phyloP scores from a whole-genome alignment of 2,329 filamentous ascomycete species.

The Stemphylium vesicarium region DNA sequence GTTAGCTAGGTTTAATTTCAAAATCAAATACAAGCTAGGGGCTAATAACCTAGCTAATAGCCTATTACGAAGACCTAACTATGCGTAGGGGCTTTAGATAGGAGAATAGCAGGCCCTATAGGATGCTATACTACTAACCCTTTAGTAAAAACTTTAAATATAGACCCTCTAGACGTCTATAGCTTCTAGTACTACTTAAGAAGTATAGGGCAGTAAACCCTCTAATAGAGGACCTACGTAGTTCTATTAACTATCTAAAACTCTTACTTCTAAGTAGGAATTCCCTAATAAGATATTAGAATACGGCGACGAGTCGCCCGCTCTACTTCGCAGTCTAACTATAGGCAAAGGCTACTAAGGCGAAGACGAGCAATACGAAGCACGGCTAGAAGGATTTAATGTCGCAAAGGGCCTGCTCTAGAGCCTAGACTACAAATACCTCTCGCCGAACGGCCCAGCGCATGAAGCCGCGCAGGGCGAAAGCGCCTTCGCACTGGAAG shows the following conservation, averaged over 20 bases:
- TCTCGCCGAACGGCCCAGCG: neutral
- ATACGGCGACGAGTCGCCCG: neutral
- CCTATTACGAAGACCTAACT: neutral
- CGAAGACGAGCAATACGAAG: neutral
- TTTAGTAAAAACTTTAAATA: neutral
- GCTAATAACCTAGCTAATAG: neutral
- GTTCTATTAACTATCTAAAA: neutral
- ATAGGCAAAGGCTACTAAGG: neutral
- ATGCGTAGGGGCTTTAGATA: neutral
- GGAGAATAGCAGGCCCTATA: neutral
- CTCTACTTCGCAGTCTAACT: neutral
- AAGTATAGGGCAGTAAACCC: neutral
- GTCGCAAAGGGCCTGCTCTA: neutral
- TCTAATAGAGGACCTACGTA: neutral
- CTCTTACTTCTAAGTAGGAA: neutral
- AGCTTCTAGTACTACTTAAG: neutral
- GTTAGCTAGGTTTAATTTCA: neutral
- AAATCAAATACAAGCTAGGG: neutral
- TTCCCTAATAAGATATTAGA: neutral
- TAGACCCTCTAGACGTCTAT: neutral
- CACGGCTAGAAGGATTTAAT: neutral
- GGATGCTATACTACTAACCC: neutral
- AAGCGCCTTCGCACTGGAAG: neutral
- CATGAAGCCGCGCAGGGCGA: neutral
- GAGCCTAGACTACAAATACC: neutral